These are phyloP conservation scores for Cucumis melo DNA, from an alignment of 306 rosid genomes.

Conservation along the genomic window DNA sequence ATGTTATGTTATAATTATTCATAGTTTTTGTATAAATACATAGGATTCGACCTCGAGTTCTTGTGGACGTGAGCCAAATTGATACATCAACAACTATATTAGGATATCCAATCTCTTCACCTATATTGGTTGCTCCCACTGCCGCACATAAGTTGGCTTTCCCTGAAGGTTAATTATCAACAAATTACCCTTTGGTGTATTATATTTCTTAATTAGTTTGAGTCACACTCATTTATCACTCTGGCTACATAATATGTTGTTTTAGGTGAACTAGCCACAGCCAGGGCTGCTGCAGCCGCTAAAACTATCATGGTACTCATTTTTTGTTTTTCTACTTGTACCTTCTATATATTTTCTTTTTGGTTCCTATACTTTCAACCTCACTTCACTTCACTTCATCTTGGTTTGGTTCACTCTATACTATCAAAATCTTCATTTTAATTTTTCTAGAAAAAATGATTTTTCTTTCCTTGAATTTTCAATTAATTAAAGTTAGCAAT, in stretches of 20 bases:
- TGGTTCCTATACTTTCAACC: too few relatives aligned
- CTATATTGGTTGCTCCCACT: conserved; percentile 47
- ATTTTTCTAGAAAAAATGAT: too few relatives aligned
- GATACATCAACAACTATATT: conserved; percentile 35
- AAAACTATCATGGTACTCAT: conserved; percentile 32
- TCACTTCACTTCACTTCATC: too few relatives aligned
- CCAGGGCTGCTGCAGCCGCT: conserved; percentile 51
- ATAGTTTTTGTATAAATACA: background rate
- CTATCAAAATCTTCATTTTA: too few relatives aligned
- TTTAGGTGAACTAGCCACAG: conserved; percentile 59
- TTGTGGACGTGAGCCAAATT: conserved; percentile 49
- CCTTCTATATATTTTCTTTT: too few relatives aligned
- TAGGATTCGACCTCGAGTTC: conserved; percentile 51
- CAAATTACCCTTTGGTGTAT: background rate
- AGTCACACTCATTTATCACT: background rate
- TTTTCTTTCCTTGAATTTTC: too few relatives aligned
- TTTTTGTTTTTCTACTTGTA: too few relatives aligned
- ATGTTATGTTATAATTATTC: background rate
- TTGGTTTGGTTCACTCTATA: too few relatives aligned
- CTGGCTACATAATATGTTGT: too few relatives aligned
- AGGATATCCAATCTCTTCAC: conserved; percentile 37
- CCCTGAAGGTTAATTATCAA: conserved; percentile 30
- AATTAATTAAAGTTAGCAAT: too few relatives aligned
- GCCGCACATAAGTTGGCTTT: conserved; percentile 40
- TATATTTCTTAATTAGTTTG: background rate